phyloP scores from a whole-genome alignment of 2,329 filamentous ascomycete species.

The Parastagonospora avenae region DNA sequence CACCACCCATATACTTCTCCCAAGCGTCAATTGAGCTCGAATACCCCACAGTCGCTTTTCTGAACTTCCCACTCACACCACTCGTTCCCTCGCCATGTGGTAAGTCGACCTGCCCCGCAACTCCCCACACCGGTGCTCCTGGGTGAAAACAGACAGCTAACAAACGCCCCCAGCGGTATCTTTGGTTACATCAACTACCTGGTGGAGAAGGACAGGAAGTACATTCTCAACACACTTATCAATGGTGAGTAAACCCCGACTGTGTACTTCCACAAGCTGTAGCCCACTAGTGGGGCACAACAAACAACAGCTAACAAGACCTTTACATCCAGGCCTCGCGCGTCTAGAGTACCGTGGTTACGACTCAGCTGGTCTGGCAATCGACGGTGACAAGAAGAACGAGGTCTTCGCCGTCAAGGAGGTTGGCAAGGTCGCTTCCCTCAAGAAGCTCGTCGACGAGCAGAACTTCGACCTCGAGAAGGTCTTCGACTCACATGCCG shows the following conservation, averaged over 20 bases:
- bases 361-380: conserved; percentile 92
- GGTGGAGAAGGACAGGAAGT: conserved; percentile 97
- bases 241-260: conserved; percentile 70
- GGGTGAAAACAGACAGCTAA: conserved; percentile 23
- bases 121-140: not conserved
- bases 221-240: conserved; percentile 92
- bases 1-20: conserved; percentile 20
- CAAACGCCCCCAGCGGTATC: conserved; percentile 70
- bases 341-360: conserved; percentile 98
- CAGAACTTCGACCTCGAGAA: conserved; percentile 84
- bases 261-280: conserved; percentile 7
- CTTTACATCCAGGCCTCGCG: conserved; percentile 70
- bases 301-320: conserved; percentile 29
- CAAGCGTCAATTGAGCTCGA: conserved; percentile 15
- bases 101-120: conserved; percentile 33
- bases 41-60: conserved; percentile 36
- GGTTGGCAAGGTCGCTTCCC: conserved; percentile 97
- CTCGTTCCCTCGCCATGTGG: conserved; percentile 45
- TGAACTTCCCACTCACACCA: conserved; percentile 27
- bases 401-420: conserved; percentile 98
- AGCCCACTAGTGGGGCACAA: conserved; percentile 7
- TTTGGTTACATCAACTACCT: conserved; percentile 99
- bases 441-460: conserved; percentile 89
- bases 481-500: conserved; percentile 96
- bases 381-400: conserved; percentile 99